Evolutionary conservation across 163 green algal species (phyloP).

Genomic region (Chloromonas sp.): DNA sequence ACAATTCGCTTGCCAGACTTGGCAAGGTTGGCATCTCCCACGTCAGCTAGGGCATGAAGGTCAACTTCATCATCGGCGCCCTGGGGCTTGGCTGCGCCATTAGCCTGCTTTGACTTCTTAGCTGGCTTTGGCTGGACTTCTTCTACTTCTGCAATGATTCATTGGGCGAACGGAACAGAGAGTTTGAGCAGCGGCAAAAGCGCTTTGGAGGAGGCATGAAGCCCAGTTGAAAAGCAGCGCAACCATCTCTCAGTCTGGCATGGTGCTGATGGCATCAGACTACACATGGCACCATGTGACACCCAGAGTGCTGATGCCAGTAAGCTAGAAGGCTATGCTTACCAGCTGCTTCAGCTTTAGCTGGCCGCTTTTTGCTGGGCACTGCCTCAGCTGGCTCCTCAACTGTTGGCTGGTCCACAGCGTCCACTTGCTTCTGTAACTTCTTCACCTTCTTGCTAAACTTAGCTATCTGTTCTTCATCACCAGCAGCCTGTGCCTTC

Average conservation of each 20-base stretch:
- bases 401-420: background rate
- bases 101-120: conserved; percentile 20
- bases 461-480: background rate
- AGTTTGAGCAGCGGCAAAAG: background rate
- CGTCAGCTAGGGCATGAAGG: conserved; percentile 32
- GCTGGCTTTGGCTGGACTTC: conserved; percentile 6
- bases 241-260: background rate
- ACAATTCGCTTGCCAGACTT: conserved; percentile 39
- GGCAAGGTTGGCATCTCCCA: conserved; percentile 61
- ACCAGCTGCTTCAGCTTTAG: background rate
- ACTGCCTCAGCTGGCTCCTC: background rate
- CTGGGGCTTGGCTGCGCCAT: conserved; percentile 15
- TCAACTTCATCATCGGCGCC: conserved; percentile 5
- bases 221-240: background rate
- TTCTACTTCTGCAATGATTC: conserved; percentile 8
- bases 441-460: conserved; percentile 10
- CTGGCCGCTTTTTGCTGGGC: conserved; percentile 2
- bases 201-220: too few relatives aligned
- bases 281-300: background rate
- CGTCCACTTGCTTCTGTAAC: conserved; percentile 5
- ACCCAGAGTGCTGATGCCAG: background rate
- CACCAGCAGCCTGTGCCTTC: conserved; percentile 9
- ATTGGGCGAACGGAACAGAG: background rate
- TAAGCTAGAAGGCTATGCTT: background rate
- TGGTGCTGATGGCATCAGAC: conserved; percentile 8